These are phyloP conservation scores for Suhomyces sp. DNA, from an alignment of 805 yeast species.

Conservation along the genomic window DNA sequence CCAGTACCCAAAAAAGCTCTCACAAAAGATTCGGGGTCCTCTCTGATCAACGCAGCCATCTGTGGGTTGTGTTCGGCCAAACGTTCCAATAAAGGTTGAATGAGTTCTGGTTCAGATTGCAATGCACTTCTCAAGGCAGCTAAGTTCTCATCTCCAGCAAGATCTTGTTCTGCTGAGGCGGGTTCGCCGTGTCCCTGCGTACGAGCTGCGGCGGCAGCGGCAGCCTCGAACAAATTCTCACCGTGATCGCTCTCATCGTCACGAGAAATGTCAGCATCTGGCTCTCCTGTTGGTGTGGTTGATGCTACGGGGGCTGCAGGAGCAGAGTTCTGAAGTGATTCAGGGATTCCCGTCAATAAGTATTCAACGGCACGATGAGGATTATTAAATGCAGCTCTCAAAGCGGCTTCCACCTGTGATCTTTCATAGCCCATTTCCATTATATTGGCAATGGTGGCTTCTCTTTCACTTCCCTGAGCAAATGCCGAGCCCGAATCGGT, in stretches of 20 bases:
- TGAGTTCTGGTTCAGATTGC: constrained; percentile 81
- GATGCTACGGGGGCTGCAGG: constrained; percentile 12
- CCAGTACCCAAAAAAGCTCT: constrained; percentile 66
- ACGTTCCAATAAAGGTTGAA: constrained; percentile 80
- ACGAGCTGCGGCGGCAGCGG: constrained; percentile 33
- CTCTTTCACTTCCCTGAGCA: constrained; percentile 76
- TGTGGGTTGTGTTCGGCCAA: constrained; percentile 81
- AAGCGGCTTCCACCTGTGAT: constrained; percentile 81
- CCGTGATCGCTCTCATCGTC: constrained; percentile 26
- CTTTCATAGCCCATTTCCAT: constrained; percentile 96
- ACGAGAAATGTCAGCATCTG: constrained; percentile 24
- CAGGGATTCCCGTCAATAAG: constrained; percentile 86
- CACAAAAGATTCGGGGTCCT: constrained; percentile 86
- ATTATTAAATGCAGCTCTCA: constrained; percentile 93
- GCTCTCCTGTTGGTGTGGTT: constrained; percentile 18
- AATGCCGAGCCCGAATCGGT: constrained; percentile 49
- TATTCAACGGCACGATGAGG: constrained; percentile 98
- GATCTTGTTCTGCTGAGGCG: constrained; percentile 28
- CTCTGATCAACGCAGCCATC: constrained; percentile 72
- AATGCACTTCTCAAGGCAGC: constrained; percentile 68
- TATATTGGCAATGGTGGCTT: constrained; percentile 74
- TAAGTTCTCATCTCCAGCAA: constrained; percentile 44
- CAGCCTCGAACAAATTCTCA: constrained; percentile 56
- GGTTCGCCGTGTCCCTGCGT: constrained; percentile 11
- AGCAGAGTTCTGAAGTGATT: constrained; percentile 43